These are phyloP conservation scores for Huntiella omanensis DNA, from an alignment of 2,329 filamentous ascomycete species.

Conservation along the genomic window DNA sequence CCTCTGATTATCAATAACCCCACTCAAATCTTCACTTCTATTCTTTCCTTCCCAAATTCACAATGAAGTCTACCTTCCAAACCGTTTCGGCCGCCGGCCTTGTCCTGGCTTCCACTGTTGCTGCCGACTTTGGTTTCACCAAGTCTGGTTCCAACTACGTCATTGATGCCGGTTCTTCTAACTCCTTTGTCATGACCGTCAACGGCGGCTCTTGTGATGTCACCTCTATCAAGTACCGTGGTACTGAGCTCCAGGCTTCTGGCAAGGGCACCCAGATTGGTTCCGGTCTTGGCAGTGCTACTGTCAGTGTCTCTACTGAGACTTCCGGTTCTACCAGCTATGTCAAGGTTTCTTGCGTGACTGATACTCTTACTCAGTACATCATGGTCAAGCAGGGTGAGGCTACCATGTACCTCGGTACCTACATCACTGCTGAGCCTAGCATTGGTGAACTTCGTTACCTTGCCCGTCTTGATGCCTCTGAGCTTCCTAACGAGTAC, in stretches of 20 bases:
- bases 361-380: conserved; percentile 44
- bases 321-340: conserved; percentile 21
- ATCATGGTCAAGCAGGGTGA: conserved; percentile 42
- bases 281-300: conserved; percentile 39
- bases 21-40: background rate
- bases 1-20: background rate
- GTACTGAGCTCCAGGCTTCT: conserved; percentile 37
- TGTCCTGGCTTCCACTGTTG: conserved; percentile 15
- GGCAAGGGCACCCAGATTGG: conserved; percentile 34
- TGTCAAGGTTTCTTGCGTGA: conserved; percentile 42
- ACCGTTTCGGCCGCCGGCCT: conserved; percentile 3
- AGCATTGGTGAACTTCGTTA: conserved; percentile 42
- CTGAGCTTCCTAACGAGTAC: conserved; percentile 30
- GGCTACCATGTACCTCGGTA: conserved; percentile 40
- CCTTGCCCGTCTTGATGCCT: conserved; percentile 39
- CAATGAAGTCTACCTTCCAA: conserved; percentile 6
- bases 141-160: conserved; percentile 23
- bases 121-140: conserved; percentile 25
- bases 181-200: conserved; percentile 31
- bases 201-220: conserved; percentile 40
- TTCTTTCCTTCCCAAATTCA: background rate
- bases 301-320: conserved; percentile 29
- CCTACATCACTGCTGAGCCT: conserved; percentile 39
- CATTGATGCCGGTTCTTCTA: conserved; percentile 28
- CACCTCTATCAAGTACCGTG: conserved; percentile 41